A percentile compares a stretch with the other conserved stretches of the same genome.
Conservation (phyloP, 345 rosid genomes). For the Moricandia arvensis region DNA sequence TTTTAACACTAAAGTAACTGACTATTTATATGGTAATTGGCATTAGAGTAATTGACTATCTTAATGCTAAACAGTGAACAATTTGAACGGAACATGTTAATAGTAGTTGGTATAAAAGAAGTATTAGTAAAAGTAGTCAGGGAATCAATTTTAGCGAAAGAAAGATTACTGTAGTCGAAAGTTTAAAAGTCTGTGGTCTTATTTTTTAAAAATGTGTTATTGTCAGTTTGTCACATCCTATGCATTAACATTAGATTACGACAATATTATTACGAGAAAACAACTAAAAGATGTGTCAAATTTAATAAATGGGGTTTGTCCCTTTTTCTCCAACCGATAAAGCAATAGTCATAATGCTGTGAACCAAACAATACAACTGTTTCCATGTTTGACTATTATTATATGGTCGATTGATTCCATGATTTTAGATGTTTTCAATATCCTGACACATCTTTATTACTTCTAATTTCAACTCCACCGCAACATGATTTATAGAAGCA, state of each 20-base stretch:
- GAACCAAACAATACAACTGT: conserved; percentile 16
- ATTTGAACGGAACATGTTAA: not conserved
- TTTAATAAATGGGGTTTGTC: conserved; percentile 18
- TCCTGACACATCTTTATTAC: conserved; percentile 4
- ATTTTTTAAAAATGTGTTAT: not conserved
- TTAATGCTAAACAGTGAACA: not conserved
- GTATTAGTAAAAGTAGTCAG: not conserved
- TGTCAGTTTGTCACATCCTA: not conserved
- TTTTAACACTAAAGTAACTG: not conserved
- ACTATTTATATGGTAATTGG: not conserved
- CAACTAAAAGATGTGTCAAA: not conserved
- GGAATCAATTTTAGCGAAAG: not conserved
- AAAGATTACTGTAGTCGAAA: not conserved
- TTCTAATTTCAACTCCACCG: not conserved
- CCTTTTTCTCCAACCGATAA: conserved; percentile 24
- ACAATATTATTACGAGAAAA: conserved; percentile 12
- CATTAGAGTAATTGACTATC: not conserved
- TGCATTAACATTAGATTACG: conserved; percentile 13
- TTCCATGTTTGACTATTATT: conserved; percentile 29
- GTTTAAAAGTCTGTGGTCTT: conserved; percentile 3
- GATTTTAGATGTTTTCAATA: not conserved
- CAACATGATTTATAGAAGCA: not conserved
- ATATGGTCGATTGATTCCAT: conserved; percentile 3
- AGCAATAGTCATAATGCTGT: conserved; percentile 15
- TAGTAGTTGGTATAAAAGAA: not conserved